These are phyloP conservation scores for Colletotrichum limetticola DNA, from an alignment of 2,329 filamentous ascomycete genomes.

Conservation along the genomic window DNA sequence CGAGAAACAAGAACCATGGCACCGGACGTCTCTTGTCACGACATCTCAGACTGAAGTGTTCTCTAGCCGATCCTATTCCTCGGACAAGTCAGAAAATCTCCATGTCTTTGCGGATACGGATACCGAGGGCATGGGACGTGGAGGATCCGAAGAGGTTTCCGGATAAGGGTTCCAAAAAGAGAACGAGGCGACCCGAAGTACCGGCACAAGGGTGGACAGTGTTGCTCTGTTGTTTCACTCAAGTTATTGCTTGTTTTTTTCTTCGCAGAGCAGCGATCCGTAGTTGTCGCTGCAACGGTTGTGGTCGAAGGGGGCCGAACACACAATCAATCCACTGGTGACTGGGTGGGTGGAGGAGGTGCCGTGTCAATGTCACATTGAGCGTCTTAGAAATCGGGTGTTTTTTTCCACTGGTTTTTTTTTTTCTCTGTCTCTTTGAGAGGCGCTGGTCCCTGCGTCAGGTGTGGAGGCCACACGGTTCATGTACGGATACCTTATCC, in stretches of 20 bases:
- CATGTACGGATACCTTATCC: neutral
- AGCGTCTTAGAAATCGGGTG: neutral
- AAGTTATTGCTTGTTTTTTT: slow-evolving; percentile 17
- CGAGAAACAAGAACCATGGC: neutral
- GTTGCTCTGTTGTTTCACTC: slow-evolving; percentile 14
- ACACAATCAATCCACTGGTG: neutral
- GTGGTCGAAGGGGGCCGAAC: too few relatives aligned
- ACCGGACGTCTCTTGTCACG: neutral
- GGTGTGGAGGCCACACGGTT: neutral
- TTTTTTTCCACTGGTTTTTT: neutral
- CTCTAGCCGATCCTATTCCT: neutral
- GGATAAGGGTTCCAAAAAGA: neutral
- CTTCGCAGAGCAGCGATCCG: neutral
- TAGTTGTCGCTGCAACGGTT: slow-evolving; percentile 18
- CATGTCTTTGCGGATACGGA: neutral
- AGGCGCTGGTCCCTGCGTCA: slow-evolving; percentile 20
- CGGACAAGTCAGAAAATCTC: neutral
- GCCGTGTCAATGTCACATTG: too few relatives aligned
- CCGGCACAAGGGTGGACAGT: slow-evolving; percentile 20
- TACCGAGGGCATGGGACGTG: neutral
- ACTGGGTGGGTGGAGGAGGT: neutral
- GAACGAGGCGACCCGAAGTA: slow-evolving; percentile 15
- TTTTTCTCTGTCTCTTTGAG: neutral
- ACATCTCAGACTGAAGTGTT: neutral
- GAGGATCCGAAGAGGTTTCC: neutral